Conservation (phyloP, 306 rosid genomes). For the Oxytropis ochrocephala region DNA sequence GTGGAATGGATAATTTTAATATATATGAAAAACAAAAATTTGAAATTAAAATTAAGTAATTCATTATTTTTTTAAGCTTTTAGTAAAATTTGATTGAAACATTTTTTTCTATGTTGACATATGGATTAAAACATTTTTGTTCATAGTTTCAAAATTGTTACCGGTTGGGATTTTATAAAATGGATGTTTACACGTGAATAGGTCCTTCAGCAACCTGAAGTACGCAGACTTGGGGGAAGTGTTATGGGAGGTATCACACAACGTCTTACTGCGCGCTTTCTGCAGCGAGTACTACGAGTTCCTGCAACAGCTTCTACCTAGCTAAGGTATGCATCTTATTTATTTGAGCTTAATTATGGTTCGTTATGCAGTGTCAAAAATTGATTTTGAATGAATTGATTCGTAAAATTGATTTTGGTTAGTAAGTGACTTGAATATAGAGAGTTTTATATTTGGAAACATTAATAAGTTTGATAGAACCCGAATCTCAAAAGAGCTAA, state of each 20-base stretch:
- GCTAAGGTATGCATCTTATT: slow-evolving; percentile 16
- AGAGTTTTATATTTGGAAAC: no score
- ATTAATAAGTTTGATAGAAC: no score
- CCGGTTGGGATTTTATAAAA: not conserved
- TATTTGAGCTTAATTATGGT: not conserved
- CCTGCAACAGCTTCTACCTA: slow-evolving; percentile 38
- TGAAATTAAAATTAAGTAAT: not conserved
- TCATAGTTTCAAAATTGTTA: not conserved
- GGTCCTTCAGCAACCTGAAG: slow-evolving; percentile 91
- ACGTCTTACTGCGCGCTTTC: slow-evolving; percentile 83
- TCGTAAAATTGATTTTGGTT: no score
- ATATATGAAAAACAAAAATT: not conserved
- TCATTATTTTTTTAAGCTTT: not conserved
- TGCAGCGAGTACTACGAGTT: slow-evolving; percentile 78
- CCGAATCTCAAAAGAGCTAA: no score
- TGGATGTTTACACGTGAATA: slow-evolving; percentile 20
- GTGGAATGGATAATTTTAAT: not conserved
- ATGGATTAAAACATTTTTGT: not conserved
- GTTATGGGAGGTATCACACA: slow-evolving; percentile 82
- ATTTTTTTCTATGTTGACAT: not conserved
- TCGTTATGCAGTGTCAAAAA: no score
- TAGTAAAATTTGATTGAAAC: not conserved
- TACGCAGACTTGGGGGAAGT: slow-evolving; percentile 65
- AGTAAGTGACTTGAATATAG: no score
- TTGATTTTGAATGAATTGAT: no score